Percentiles rank a stretch among this genome's conserved stretches.
Evolutionary conservation across 345 rosid genomes (phyloP).

Genomic region (Noccaea bulbosa): DNA sequence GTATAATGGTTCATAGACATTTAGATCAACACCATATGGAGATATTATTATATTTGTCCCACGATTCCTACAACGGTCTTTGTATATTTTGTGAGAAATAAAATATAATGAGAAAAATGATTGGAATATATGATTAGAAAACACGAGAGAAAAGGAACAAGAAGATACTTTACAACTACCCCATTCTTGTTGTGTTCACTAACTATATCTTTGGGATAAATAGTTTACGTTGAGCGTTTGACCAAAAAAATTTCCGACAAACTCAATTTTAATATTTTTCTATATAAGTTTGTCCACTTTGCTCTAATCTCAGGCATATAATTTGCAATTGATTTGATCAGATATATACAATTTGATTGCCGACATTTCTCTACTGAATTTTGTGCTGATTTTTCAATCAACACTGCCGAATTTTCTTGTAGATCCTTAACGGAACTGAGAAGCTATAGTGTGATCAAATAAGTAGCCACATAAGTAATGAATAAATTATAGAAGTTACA

Average conservation of each 20-base stretch:
- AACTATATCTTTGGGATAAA: background rate
- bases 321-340: background rate
- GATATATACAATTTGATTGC: no score
- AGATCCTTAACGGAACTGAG: background rate
- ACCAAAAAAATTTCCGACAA: background rate
- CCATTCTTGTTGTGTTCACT: constrained; percentile 16
- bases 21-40: background rate
- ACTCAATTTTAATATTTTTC: background rate
- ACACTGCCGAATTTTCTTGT: background rate
- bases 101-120: constrained; percentile 20
- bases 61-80: constrained; percentile 31
- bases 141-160: constrained; percentile 13
- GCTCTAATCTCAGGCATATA: background rate
- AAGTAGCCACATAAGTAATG: background rate
- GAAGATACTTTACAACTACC: constrained; percentile 33
- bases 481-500: background rate
- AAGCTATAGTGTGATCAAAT: background rate
- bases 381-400: background rate
- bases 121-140: constrained; percentile 24
- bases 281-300: background rate
- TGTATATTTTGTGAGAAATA: background rate
- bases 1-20: background rate
- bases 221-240: background rate
- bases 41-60: constrained; percentile 20
- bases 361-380: background rate